Conservation (phyloP, 2,329 filamentous ascomycete genomes). For the Periconia macrospinosa region DNA sequence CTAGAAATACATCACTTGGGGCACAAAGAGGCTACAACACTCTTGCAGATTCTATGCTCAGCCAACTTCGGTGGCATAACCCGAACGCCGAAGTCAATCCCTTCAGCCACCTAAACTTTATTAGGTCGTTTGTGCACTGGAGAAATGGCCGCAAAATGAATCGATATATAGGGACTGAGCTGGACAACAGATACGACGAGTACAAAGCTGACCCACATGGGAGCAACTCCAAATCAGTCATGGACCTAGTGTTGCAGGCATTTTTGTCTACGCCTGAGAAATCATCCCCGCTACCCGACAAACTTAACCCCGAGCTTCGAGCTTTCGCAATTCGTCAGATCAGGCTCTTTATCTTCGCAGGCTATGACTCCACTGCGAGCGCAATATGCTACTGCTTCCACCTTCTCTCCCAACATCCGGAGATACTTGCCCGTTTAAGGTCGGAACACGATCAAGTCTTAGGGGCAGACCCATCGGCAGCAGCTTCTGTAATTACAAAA, state of each 20-base stretch:
- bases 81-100: too few relatives aligned
- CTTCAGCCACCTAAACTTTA: too few relatives aligned
- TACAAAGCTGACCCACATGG: conserved; percentile 5
- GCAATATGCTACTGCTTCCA: conserved; percentile 26
- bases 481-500: conserved; percentile 9
- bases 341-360: conserved; percentile 30
- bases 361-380: conserved; percentile 32
- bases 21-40: too few relatives aligned
- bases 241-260: conserved; percentile 12
- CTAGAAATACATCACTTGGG: too few relatives aligned
- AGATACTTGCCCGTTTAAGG: conserved; percentile 16
- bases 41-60: too few relatives aligned
- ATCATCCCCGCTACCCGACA: neutral
- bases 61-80: too few relatives aligned
- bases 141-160: too few relatives aligned
- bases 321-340: conserved; percentile 8
- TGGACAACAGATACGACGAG: neutral
- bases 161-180: conserved; percentile 9
- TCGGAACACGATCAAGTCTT: conserved; percentile 30
- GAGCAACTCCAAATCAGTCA: conserved; percentile 31
- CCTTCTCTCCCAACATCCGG: conserved; percentile 23
- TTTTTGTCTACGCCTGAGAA: too few relatives aligned
- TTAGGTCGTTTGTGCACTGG: too few relatives aligned
- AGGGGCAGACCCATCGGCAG: conserved; percentile 8
- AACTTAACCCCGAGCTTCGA: conserved; percentile 23